A percentile compares a stretch with the other conserved stretches of the same genome.
Conservation (phyloP, 139 green algal genomes). For the Mesotaenium endlicherianum region DNA sequence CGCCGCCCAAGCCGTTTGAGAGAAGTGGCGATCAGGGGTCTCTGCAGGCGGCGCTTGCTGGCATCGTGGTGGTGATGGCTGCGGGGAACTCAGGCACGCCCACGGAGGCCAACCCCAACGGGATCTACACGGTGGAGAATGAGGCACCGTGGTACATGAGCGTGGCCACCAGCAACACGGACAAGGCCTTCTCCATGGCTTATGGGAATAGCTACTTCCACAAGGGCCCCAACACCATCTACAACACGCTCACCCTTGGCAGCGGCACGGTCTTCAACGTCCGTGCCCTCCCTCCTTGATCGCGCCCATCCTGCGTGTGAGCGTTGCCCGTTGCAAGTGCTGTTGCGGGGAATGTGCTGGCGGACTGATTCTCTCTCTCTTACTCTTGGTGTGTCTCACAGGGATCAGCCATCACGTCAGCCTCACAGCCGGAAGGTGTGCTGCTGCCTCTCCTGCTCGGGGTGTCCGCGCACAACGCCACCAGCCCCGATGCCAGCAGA, state of each 20-base stretch:
- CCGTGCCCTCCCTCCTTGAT: too few species aligned
- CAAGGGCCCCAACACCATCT: too few species aligned
- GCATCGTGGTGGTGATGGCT: conserved; percentile 1
- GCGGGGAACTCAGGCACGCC: conserved; percentile 1
- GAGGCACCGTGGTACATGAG: conserved; percentile 1
- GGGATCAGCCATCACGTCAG: background rate
- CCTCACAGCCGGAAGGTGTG: background rate
- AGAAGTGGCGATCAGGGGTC: background rate
- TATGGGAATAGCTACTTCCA: background rate
- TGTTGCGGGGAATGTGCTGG: too few species aligned
- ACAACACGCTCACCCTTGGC: background rate
- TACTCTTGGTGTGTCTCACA: too few species aligned
- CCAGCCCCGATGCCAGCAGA: background rate
- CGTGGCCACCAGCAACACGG: background rate
- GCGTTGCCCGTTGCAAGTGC: too few species aligned
- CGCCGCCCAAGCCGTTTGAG: background rate
- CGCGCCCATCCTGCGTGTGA: too few species aligned
- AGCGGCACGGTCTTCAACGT: too few species aligned
- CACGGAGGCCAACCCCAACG: background rate
- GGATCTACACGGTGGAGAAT: background rate
- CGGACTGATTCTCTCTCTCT: too few species aligned
- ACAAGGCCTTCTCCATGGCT: background rate
- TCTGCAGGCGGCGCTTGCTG: background rate
- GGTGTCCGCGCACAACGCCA: too few species aligned
- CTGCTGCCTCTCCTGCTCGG: background rate